These are phyloP conservation scores for Quercus mongolica DNA, from an alignment of 306 rosid species.

Conservation along the genomic window DNA sequence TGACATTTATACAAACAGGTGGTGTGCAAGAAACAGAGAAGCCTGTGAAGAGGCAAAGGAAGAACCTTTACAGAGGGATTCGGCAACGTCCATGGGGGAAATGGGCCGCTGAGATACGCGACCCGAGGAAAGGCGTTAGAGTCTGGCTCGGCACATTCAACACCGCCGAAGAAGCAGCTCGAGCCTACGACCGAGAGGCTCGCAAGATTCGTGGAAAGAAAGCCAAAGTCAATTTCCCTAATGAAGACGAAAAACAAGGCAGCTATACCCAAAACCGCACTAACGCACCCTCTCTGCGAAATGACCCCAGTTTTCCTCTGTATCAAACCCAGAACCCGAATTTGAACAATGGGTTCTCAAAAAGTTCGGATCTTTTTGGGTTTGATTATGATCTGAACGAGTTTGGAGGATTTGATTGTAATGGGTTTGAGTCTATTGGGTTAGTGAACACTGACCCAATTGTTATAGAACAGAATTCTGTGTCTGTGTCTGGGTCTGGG, in stretches of 20 bases:
- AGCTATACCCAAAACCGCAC: slow-evolving; percentile 17
- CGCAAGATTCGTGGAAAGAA: slow-evolving; percentile 86
- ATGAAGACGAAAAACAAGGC: slow-evolving; percentile 41
- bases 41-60: slow-evolving; percentile 73
- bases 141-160: slow-evolving; percentile 95
- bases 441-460: slow-evolving; percentile 15
- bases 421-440: slow-evolving; percentile 12
- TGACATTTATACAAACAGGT: slow-evolving; percentile 28
- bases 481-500: slow-evolving; percentile 35
- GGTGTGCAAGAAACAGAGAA: slow-evolving; percentile 37
- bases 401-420: slow-evolving; percentile 18
- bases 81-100: slow-evolving; percentile 97
- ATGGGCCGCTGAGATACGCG: slow-evolving; percentile 98
- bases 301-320: slow-evolving; percentile 12
- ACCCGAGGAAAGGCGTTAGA: slow-evolving; percentile 88
- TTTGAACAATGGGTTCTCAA: slow-evolving; percentile 1
- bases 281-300: slow-evolving; percentile 3
- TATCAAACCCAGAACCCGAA: slow-evolving; percentile 11
- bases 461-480: slow-evolving; percentile 32
- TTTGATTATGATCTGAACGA: slow-evolving; percentile 61
- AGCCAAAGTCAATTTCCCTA: slow-evolving; percentile 91
- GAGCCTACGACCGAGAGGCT: slow-evolving; percentile 89
- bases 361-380: slow-evolving; percentile 32
- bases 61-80: slow-evolving; percentile 83
- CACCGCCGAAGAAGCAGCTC: slow-evolving; percentile 93